Evolutionary conservation across 2,329 filamentous ascomycete species (phyloP).

Genomic region (Fusarium nodosum): DNA sequence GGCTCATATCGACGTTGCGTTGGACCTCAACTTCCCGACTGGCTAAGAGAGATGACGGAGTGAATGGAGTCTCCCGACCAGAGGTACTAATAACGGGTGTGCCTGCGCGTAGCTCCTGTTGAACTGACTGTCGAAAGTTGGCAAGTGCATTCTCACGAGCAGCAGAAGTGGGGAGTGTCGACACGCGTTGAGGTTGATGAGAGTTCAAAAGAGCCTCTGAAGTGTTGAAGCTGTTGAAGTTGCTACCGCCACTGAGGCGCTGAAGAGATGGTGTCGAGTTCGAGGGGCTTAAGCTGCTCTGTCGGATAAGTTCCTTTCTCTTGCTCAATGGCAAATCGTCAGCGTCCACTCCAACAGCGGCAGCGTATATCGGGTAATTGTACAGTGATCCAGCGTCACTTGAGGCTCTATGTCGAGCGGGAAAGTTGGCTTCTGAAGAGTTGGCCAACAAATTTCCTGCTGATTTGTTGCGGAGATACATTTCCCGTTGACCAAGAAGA

Average conservation of each 20-base stretch:
- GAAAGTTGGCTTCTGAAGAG: constrained; percentile 48
- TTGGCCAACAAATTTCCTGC: constrained; percentile 56
- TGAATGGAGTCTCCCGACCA: constrained; percentile 58
- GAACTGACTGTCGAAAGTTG: constrained; percentile 75
- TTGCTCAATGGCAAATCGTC: constrained; percentile 81
- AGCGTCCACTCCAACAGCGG: constrained; percentile 58
- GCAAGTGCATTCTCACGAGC: constrained; percentile 72
- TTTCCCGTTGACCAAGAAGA: constrained; percentile 68
- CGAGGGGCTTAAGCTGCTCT: constrained; percentile 59
- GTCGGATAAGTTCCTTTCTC: constrained; percentile 72
- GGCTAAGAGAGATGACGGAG: constrained; percentile 52
- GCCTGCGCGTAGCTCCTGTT: constrained; percentile 68
- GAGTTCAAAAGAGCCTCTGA: constrained; percentile 62
- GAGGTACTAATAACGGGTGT: constrained; percentile 53
- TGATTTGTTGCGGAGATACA: constrained; percentile 67
- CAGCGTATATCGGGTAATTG: constrained; percentile 54
- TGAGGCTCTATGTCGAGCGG: constrained; percentile 48
- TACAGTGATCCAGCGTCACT: constrained; percentile 61
- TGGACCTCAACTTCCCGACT: constrained; percentile 59
- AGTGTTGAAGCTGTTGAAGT: constrained; percentile 50
- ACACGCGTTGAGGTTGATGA: constrained; percentile 66
- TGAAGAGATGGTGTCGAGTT: constrained; percentile 46
- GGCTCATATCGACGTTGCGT: constrained; percentile 66
- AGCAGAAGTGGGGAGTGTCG: constrained; percentile 58
- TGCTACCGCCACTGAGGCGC: constrained; percentile 48